These are phyloP conservation scores for Amoebophrya sp. DNA, from an alignment of 169 alveolate genomes.

Conservation along the genomic window DNA sequence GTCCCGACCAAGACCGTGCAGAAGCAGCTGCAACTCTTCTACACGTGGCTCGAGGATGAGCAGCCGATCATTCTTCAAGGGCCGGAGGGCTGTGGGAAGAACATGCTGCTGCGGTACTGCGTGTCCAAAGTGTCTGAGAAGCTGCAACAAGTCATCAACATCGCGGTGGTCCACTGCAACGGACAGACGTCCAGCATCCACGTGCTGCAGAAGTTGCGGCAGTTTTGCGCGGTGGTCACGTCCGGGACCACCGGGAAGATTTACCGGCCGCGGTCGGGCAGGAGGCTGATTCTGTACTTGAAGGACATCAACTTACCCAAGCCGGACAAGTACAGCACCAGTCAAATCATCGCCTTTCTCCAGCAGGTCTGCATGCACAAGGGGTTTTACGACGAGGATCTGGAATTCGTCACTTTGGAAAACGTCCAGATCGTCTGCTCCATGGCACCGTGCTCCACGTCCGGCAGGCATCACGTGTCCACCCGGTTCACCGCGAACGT, in stretches of 20 bases:
- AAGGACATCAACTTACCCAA: constrained; percentile 85
- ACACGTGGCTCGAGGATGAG: constrained; percentile 65
- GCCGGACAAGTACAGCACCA: constrained; percentile 84
- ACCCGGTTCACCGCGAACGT: constrained; percentile 86
- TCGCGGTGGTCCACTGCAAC: constrained; percentile 78
- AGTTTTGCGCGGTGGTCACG: constrained; percentile 73
- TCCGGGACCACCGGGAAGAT: constrained; percentile 70
- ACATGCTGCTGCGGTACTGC: constrained; percentile 64
- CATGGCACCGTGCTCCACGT: constrained; percentile 81
- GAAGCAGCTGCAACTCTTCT: constrained; percentile 61
- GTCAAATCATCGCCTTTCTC: constrained; percentile 74
- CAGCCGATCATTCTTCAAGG: constrained; percentile 82
- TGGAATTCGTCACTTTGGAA: constrained; percentile 79
- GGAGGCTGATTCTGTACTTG: constrained; percentile 67
- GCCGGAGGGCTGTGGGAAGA: constrained; percentile 88
- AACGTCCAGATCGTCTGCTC: constrained; percentile 76
- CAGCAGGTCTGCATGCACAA: constrained; percentile 74
- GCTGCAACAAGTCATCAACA: constrained; percentile 61
- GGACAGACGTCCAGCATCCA: constrained; percentile 78
- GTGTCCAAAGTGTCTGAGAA: constrained; percentile 38
- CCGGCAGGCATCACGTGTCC: constrained; percentile 79
- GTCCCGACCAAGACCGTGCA: constrained; percentile 61
- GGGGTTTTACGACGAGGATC: constrained; percentile 81
- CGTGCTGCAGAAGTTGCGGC: constrained; percentile 75
- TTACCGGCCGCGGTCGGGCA: constrained; percentile 75